phyloP scores from a whole-genome alignment of 192 early-diverging fungal genomes.

The Podila epigama region DNA sequence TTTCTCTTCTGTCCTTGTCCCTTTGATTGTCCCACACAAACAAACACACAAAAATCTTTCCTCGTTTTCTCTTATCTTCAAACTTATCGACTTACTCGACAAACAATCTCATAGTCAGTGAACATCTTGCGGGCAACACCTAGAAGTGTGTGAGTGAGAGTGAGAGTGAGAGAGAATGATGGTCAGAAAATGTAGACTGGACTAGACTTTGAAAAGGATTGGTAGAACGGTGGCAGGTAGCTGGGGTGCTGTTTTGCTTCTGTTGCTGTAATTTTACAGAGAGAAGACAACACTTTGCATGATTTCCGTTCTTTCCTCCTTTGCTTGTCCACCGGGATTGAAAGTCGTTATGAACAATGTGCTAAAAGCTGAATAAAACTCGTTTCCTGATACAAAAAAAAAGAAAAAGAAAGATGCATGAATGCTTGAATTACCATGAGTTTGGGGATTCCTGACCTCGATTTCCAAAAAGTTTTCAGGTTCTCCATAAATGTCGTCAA shows the following conservation, averaged over 20 bases:
- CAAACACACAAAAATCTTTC: not conserved
- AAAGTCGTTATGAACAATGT: not conserved
- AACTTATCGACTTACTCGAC: slow-evolving; percentile 69
- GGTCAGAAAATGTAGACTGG: slow-evolving; percentile 11
- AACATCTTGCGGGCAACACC: slow-evolving; percentile 83
- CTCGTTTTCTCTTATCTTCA: not conserved
- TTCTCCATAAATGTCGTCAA: slow-evolving; percentile 79
- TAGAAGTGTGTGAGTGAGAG: too few species aligned
- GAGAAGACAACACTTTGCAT: too few species aligned
- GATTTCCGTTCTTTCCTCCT: too few species aligned
- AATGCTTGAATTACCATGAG: slow-evolving; percentile 65
- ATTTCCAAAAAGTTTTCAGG: slow-evolving; percentile 99
- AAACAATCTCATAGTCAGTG: slow-evolving; percentile 96
- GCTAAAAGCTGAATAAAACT: not conserved
- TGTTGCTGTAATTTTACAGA: too few species aligned
- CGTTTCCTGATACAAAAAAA: not conserved
- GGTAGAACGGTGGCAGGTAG: not conserved
- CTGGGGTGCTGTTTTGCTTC: too few species aligned
- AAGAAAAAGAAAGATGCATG: not conserved
- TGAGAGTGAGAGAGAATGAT: not conserved
- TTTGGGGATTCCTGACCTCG: slow-evolving; percentile 89
- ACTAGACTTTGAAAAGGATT: slow-evolving; percentile 10
- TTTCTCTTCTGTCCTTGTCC: too few species aligned
- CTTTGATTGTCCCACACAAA: too few species aligned
- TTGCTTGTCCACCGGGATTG: too few species aligned